These are phyloP conservation scores for Heterobasidion parviporum DNA, from an alignment of 1,284 basidiomycete species.

Conservation along the genomic window DNA sequence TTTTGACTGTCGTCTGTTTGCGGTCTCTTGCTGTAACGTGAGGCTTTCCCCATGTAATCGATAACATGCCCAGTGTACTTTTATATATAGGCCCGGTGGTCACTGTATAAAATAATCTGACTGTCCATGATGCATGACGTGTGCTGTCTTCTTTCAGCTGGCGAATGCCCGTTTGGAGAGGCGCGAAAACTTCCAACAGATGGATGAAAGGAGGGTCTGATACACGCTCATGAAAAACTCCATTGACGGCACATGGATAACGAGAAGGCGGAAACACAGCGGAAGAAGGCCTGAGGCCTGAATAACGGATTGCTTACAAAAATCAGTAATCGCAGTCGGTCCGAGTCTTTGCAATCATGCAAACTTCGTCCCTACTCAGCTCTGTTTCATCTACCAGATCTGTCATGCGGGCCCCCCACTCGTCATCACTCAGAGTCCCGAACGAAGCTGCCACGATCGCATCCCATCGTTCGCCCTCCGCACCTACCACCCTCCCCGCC, in stretches of 20 bases:
- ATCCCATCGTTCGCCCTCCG: conserved; percentile 45
- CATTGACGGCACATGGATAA: background rate
- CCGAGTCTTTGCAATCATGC: conserved; percentile 39
- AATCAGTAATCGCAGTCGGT: conserved; percentile 25
- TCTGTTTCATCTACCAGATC: conserved; percentile 40
- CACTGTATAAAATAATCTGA: too few relatives aligned
- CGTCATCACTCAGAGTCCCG: conserved; percentile 27
- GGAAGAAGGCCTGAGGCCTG: background rate
- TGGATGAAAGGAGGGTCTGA: background rate
- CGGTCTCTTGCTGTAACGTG: too few relatives aligned
- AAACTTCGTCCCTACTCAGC: conserved; percentile 44
- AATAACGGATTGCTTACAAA: background rate
- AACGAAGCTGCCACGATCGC: conserved; percentile 36
- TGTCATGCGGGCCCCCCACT: conserved; percentile 31
- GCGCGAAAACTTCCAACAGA: background rate
- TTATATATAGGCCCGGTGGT: too few relatives aligned
- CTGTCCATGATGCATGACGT: too few relatives aligned
- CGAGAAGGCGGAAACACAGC: background rate
- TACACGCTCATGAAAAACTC: background rate
- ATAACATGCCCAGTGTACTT: too few relatives aligned
- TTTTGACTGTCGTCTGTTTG: background rate
- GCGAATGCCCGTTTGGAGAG: too few relatives aligned
- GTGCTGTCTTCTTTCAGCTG: too few relatives aligned
- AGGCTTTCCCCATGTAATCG: too few relatives aligned
- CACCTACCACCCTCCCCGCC: conserved; percentile 55